Percentiles rank a stretch among this genome's conserved stretches.
Conservation (phyloP, 2,329 filamentous ascomycete species). For the Coniochaeta prunicola region DNA sequence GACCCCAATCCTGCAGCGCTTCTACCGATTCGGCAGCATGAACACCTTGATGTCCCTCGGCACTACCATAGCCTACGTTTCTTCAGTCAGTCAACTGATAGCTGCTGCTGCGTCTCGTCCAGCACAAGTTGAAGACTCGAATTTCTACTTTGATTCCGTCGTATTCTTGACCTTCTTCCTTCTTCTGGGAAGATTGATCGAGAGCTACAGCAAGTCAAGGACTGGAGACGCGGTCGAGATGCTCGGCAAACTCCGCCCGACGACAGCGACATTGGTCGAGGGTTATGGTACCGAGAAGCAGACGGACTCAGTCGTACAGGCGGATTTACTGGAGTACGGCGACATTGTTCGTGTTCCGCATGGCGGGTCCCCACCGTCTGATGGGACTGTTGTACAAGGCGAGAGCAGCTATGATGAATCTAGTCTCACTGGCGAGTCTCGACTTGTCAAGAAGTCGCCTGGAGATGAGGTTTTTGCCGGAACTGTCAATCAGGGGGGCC, state of each 20-base stretch:
- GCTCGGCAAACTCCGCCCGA: constrained; percentile 70
- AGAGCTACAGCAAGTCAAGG: constrained; percentile 86
- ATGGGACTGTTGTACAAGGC: constrained; percentile 60
- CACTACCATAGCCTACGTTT: constrained; percentile 79
- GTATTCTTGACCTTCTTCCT: constrained; percentile 89
- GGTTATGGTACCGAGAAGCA: constrained; percentile 27
- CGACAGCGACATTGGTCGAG: constrained; percentile 64
- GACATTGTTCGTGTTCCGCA: constrained; percentile 70
- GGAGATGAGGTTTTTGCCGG: constrained; percentile 65
- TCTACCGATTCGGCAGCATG: constrained; percentile 95
- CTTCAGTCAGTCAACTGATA: constrained; percentile 72
- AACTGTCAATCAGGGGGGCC: constrained; percentile 63
- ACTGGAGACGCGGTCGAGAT: constrained; percentile 80
- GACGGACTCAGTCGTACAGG: constrained; percentile 33
- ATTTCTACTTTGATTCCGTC: constrained; percentile 85
- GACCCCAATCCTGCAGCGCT: constrained; percentile 64
- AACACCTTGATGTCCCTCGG: constrained; percentile 88
- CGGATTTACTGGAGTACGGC: constrained; percentile 69
- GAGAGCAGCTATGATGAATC: constrained; percentile 78
- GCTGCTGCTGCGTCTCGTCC: constrained; percentile 41
- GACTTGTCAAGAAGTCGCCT: constrained; percentile 52
- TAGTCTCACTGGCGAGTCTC: constrained; percentile 76
- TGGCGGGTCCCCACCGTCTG: constrained; percentile 77
- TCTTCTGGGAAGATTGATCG: constrained; percentile 65
- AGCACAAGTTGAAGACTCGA: constrained; percentile 34